A percentile compares a stretch with the other conserved stretches of the same genome.
Evolutionary conservation across 1,284 basidiomycete genomes (phyloP).

Genomic region (Cystobasidium pallidum): DNA sequence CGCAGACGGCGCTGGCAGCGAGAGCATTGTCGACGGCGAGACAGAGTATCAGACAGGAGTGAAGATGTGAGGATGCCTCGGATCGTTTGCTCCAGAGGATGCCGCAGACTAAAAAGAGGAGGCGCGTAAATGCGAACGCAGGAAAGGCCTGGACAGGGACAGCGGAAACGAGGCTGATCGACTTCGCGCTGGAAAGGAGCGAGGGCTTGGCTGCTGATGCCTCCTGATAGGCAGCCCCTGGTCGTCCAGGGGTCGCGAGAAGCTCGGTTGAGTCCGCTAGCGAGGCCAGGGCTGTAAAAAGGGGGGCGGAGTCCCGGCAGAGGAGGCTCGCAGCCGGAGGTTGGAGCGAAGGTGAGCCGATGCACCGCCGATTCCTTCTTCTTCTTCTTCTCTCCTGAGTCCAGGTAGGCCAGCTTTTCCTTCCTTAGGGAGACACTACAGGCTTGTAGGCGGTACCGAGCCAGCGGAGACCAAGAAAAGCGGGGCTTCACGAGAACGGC

Average conservation of each 20-base stretch:
- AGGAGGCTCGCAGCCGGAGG: too few relatives aligned
- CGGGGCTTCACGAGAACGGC: background rate
- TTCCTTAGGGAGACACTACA: background rate
- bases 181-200: background rate
- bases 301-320: background rate
- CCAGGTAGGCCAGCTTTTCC: conserved; percentile 11
- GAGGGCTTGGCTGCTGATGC: too few relatives aligned
- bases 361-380: background rate
- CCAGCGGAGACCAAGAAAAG: background rate
- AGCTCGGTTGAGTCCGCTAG: too few relatives aligned
- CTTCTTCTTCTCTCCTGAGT: background rate
- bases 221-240: too few relatives aligned
- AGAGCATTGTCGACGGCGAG: background rate
- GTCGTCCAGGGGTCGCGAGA: conserved; percentile 1
- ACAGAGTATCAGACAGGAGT: too few relatives aligned
- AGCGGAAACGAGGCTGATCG: background rate
- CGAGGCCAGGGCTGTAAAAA: conserved; percentile 3
- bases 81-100: conserved; percentile 3
- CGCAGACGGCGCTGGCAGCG: background rate
- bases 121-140: too few relatives aligned
- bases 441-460: background rate
- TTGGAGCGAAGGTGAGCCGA: background rate
- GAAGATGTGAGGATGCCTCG: background rate
- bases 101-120: background rate
- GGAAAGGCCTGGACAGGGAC: background rate